A percentile compares a stretch with the other conserved stretches of the same genome.
Conservation (phyloP, 139 green algal genomes). For the Tetraselmis striata region DNA sequence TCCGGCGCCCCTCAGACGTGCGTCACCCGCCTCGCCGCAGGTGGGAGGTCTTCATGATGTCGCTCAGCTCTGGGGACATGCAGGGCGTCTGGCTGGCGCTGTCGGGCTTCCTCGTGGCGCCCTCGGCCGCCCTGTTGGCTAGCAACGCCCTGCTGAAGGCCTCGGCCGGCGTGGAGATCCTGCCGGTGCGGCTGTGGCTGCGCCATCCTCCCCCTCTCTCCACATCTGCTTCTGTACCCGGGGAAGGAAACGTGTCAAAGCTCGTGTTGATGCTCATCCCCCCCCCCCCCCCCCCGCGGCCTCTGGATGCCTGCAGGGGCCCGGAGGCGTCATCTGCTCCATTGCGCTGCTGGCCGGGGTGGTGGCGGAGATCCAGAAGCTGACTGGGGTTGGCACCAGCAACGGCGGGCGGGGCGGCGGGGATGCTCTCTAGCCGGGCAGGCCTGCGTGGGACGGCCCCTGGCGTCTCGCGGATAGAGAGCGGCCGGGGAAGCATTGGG, state of each 20-base stretch:
- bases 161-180: neutral
- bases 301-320: neutral
- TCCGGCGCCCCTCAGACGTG: too few species aligned
- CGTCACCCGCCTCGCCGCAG: too few species aligned
- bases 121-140: neutral
- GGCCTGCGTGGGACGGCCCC: too few species aligned
- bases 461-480: too few species aligned
- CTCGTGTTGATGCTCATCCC: too few species aligned
- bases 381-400: neutral
- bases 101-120: neutral
- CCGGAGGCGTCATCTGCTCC: neutral
- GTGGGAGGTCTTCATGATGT: neutral
- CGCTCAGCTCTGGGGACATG: neutral
- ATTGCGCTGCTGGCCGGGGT: neutral
- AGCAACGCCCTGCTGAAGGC: neutral
- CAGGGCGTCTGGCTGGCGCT: neutral
- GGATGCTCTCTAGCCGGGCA: neutral
- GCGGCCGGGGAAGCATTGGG: too few species aligned
- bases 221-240: too few species aligned
- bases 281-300: too few species aligned
- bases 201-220: too few species aligned
- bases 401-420: neutral
- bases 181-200: neutral
- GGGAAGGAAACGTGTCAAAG: too few species aligned
- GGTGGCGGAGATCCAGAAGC: neutral